phyloP scores from a whole-genome alignment of 495 filamentous ascomycete genomes.

The Hypoxylon rickii region DNA sequence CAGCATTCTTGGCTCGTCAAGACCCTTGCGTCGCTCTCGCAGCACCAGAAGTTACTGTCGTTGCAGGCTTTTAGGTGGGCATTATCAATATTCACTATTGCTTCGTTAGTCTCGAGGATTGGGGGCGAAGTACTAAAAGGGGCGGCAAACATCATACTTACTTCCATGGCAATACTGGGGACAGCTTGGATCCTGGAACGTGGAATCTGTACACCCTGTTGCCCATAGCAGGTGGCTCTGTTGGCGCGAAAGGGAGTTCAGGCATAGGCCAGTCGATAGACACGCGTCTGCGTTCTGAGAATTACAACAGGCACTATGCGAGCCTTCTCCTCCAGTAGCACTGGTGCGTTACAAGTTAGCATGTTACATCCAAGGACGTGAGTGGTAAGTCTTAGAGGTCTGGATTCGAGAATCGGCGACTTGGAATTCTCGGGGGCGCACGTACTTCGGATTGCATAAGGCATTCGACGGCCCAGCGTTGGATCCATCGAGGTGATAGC shows the following conservation, averaged over 20 bases:
- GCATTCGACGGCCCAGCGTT: slow-evolving; percentile 16
- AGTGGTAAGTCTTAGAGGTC: not conserved
- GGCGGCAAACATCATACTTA: slow-evolving; percentile 5
- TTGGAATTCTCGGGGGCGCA: not conserved
- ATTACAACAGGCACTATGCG: slow-evolving; percentile 41
- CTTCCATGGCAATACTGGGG: slow-evolving; percentile 37
- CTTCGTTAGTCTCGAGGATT: not conserved
- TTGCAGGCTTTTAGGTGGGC: slow-evolving; percentile 32
- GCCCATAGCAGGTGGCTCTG: slow-evolving; percentile 39
- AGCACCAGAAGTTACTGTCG: slow-evolving; percentile 37
- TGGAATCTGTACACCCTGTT: slow-evolving; percentile 39
- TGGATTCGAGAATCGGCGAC: not conserved
- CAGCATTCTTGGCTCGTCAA: slow-evolving; percentile 33
- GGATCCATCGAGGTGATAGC: slow-evolving; percentile 24
- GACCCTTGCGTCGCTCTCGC: slow-evolving; percentile 30
- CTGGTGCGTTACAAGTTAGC: not conserved
- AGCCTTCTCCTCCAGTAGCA: slow-evolving; percentile 31
- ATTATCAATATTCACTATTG: slow-evolving; percentile 21
- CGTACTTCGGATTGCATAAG: slow-evolving; percentile 25
- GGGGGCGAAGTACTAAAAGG: not conserved
- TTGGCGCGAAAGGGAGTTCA: slow-evolving; percentile 28
- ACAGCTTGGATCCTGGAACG: slow-evolving; percentile 37
- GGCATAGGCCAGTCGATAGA: slow-evolving; percentile 40
- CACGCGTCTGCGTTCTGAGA: slow-evolving; percentile 37
- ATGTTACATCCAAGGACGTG: not conserved